Percentiles rank a stretch among this genome's conserved stretches.
Evolutionary conservation across 2,329 filamentous ascomycete species (phyloP).

Genomic region (Catunica adiposa): DNA sequence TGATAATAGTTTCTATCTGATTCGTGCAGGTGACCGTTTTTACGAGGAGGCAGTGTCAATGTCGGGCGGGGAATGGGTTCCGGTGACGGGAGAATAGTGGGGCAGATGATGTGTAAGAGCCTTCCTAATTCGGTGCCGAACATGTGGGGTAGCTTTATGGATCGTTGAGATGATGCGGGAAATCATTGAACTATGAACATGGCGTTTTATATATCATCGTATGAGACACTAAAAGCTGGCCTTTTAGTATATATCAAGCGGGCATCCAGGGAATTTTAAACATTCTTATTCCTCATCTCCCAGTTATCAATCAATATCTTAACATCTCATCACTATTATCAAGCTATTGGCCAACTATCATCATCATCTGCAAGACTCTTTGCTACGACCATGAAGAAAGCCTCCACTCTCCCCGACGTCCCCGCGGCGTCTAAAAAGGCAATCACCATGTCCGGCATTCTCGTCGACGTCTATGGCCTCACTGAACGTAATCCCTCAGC

Average conservation of each 20-base stretch:
- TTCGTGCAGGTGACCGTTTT: no score
- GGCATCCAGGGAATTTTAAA: no score
- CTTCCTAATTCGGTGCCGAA: neutral
- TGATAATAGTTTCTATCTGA: no score
- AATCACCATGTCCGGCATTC: conserved; percentile 59
- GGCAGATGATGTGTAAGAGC: neutral
- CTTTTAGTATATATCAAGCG: neutral
- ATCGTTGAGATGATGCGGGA: neutral
- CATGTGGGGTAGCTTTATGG: neutral
- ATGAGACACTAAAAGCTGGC: neutral
- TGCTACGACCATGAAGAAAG: neutral
- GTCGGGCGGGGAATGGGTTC: neutral
- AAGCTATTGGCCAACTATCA: no score
- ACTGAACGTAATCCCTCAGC: conserved; percentile 42
- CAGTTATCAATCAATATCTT: neutral
- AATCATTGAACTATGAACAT: no score
- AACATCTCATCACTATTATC: no score
- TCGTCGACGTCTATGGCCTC: conserved; percentile 67
- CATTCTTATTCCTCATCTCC: neutral
- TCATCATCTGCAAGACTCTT: no score
- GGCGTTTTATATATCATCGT: neutral
- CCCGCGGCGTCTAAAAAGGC: conserved; percentile 42
- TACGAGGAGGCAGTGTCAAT: no score
- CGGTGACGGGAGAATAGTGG: neutral
- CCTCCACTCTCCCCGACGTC: neutral